Conservation (phyloP, 371 early-diverging fungal genomes). For the Haplosporangium sp. region DNA sequence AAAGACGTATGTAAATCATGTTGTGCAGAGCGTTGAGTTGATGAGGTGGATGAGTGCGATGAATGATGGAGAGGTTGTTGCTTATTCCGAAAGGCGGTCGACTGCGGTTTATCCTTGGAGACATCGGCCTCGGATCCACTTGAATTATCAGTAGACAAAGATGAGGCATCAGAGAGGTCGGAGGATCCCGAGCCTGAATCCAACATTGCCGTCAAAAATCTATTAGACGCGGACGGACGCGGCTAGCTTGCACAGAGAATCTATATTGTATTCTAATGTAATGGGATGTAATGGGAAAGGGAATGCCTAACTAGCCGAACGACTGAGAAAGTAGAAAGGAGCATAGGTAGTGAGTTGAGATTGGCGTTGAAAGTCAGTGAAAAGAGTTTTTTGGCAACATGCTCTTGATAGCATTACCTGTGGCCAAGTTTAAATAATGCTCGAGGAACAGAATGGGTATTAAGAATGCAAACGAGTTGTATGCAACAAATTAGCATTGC, state of each 20-base stretch:
- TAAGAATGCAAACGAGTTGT: not conserved
- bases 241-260: not conserved
- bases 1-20: constrained; percentile 2
- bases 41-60: not conserved
- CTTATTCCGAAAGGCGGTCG: constrained; percentile 5
- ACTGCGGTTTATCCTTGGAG: constrained; percentile 6
- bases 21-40: not conserved
- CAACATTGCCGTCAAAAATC: constrained; percentile 24
- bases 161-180: constrained; percentile 54
- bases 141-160: constrained; percentile 49
- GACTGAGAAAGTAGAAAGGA: not conserved
- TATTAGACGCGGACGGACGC: not conserved
- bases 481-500: not conserved
- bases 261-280: not conserved
- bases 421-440: not conserved
- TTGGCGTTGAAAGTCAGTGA: not conserved
- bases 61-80: not conserved
- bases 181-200: constrained; percentile 54
- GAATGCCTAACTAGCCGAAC: not conserved
- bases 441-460: not conserved
- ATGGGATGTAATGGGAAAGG: not conserved
- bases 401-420: not conserved
- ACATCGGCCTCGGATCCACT: constrained; percentile 39
- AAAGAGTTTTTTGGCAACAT: not conserved
- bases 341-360: not conserved